Percentiles rank a stretch among this genome's conserved stretches.
These are phyloP conservation scores for Akebia trifoliata DNA, from an alignment of 164 flowering plant species.

Conservation along the genomic window DNA sequence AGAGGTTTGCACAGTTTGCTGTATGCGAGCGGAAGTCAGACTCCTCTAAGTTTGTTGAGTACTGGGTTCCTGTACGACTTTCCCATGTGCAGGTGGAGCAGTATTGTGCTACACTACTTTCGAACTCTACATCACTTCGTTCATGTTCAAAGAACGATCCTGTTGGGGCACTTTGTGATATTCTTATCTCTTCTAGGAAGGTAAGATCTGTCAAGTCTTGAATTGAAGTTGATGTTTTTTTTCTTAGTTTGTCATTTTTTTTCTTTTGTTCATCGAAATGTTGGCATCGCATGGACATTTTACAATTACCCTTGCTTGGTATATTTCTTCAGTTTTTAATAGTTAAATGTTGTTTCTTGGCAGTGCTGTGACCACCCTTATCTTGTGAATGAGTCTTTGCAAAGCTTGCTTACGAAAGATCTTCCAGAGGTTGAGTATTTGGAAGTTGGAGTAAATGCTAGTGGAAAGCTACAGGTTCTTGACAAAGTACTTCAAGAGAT, in stretches of 20 bases:
- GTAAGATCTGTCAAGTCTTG: too few species aligned
- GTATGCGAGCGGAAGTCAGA: conserved; percentile 43
- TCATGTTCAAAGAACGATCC: conserved; percentile 53
- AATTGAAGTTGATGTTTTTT: too few species aligned
- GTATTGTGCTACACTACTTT: conserved; percentile 62
- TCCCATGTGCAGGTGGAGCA: conserved; percentile 85
- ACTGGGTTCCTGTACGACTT: conserved; percentile 81
- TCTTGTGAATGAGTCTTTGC: conserved; percentile 47
- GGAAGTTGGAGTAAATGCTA: conserved; percentile 75
- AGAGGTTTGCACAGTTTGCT: conserved; percentile 35
- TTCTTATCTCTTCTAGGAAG: conserved; percentile 58
- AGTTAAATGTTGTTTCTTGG: conserved; percentile 18
- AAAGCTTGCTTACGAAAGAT: conserved; percentile 32
- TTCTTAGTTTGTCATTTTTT: too few species aligned
- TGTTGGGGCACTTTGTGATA: conserved; percentile 55
- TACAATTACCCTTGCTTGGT: background rate
- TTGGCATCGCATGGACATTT: background rate
- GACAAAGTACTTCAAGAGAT: conserved; percentile 60
- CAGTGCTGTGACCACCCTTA: conserved; percentile 96
- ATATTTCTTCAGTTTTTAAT: background rate
- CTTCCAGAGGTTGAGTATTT: conserved; percentile 36
- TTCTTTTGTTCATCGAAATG: too few species aligned
- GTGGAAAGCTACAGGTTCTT: conserved; percentile 81
- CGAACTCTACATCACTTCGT: conserved; percentile 49
- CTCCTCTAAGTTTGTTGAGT: conserved; percentile 62